Evolutionary conservation across 352 stramenopile species (phyloP).

Genomic region (Thalassiosira hispida): DNA sequence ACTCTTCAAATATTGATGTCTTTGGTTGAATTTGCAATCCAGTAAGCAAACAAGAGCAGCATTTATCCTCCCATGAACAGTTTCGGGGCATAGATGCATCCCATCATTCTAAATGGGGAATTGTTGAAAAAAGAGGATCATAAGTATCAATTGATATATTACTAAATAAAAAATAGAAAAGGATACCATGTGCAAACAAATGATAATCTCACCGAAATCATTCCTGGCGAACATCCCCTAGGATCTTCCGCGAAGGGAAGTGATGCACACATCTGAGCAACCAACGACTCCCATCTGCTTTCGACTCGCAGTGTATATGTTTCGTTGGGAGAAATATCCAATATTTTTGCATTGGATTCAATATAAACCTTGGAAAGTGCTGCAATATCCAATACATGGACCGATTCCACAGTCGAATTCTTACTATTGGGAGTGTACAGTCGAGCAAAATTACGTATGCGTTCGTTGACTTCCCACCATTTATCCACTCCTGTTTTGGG

Average conservation of each 20-base stretch:
- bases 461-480: conserved; percentile 18
- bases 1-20: neutral
- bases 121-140: neutral
- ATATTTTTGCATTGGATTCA: conserved; percentile 9
- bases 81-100: conserved; percentile 19
- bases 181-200: no score
- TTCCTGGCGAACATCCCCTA: conserved; percentile 15
- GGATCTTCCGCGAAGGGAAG: conserved; percentile 1
- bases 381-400: conserved; percentile 8
- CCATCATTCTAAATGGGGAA: neutral
- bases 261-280: conserved; percentile 4
- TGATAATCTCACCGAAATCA: conserved; percentile 9
- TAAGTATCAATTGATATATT: neutral
- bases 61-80: conserved; percentile 14
- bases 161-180: neutral
- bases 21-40: conserved; percentile 14
- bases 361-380: conserved; percentile 10
- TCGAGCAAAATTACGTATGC: conserved; percentile 15
- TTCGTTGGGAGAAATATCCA: conserved; percentile 3
- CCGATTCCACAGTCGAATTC: neutral
- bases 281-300: conserved; percentile 11
- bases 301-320: conserved; percentile 14
- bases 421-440: neutral
- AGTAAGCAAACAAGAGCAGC: conserved; percentile 15
- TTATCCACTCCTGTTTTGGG: neutral